Percentiles rank a stretch among this genome's conserved stretches.
These are phyloP conservation scores for Neofusicoccum parvum DNA, from an alignment of 2,329 filamentous ascomycete genomes.

Conservation along the genomic window DNA sequence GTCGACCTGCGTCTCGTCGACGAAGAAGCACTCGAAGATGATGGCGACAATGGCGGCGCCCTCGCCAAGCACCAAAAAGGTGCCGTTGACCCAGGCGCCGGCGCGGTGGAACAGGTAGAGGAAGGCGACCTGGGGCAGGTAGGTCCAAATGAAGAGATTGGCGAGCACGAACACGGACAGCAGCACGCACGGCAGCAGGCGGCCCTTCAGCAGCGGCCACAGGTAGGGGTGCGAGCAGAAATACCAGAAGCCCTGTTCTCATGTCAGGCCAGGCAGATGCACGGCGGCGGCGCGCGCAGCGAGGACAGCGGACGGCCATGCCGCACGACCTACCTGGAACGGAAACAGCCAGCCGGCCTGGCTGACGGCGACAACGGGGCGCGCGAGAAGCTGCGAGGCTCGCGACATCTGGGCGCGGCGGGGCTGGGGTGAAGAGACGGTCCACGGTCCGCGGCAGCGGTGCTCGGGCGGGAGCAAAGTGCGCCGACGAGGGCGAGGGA, in stretches of 20 bases:
- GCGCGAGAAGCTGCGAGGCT: slow-evolving; percentile 29
- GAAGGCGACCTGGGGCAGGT: slow-evolving; percentile 86
- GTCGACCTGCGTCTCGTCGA: slow-evolving; percentile 75
- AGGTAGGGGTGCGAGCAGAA: slow-evolving; percentile 76
- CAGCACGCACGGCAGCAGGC: slow-evolving; percentile 77
- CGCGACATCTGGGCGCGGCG: slow-evolving; percentile 5
- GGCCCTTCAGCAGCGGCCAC: slow-evolving; percentile 76
- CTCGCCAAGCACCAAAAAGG: slow-evolving; percentile 77
- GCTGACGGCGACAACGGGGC: slow-evolving; percentile 32
- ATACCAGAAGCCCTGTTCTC: slow-evolving; percentile 72
- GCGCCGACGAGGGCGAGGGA: background rate
- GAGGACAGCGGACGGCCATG: background rate
- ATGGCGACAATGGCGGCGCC: slow-evolving; percentile 63
- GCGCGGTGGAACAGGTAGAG: slow-evolving; percentile 80
- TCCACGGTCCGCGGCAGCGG: too few species aligned
- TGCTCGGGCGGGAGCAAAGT: background rate
- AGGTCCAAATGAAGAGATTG: slow-evolving; percentile 86
- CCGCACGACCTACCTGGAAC: slow-evolving; percentile 31
- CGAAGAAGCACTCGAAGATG: slow-evolving; percentile 55
- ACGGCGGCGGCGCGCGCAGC: background rate
- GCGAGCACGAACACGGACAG: slow-evolving; percentile 81
- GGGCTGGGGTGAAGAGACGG: background rate
- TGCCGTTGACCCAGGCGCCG: slow-evolving; percentile 86
- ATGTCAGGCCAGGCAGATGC: slow-evolving; percentile 10
- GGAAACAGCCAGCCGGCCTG: slow-evolving; percentile 33